Base-by-base conservation (phyloP, 2,329 filamentous ascomycete species). In the Xylariaceae sp. region DNA sequence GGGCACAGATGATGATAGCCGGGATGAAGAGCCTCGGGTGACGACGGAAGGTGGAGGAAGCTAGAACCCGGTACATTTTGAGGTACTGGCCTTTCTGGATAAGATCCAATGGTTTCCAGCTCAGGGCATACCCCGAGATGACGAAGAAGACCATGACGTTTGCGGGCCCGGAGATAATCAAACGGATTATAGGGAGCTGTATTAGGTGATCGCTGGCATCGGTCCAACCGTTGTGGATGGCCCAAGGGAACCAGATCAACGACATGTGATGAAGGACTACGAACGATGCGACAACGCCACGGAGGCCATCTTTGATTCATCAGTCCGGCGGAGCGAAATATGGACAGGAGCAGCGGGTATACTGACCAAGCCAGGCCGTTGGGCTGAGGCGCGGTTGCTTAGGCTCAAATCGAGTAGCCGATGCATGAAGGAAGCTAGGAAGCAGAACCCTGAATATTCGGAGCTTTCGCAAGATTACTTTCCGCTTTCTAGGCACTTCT, bases 201-300 rank as follows among this genome's bases (percentile, higher is more conserved):
- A 69, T 61, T 15, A 66, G 37, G 36, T 58, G 59, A 42, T 59
- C 55, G 13, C 55, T 53, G 29, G 54, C 45, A 34, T 45, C 21
- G 15, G 47, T 49, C 57, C 65, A 70, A 37, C 65, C 68, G 3
- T 59, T 44, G 55, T 70, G 64, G 22, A 70, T 52, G 32, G 50
- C 45, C 65, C 63, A 65, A 0, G 63, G 53, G 56, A 69, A 69
- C 56, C 59, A 68, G 7, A 69, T 44, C 10, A 70, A 59, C 7
- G 64, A 66, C 30, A 64, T 61, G 65, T 80, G 76, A 47, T 78
- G 74, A 53, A 74, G 70, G 56, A 81, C 81, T 5, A 83, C 80
- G 34, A 81, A 65, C 32, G 83, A 71, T 2, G 80, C 78, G 3
- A 80, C 78, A 49, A 80, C 75, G 6, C 80, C 80, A 61, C 80